Evolutionary conservation across 805 yeast genomes (phyloP), one percentile per base, ranked within the genome.

Genomic region (Dipodascus albidus): DNA sequence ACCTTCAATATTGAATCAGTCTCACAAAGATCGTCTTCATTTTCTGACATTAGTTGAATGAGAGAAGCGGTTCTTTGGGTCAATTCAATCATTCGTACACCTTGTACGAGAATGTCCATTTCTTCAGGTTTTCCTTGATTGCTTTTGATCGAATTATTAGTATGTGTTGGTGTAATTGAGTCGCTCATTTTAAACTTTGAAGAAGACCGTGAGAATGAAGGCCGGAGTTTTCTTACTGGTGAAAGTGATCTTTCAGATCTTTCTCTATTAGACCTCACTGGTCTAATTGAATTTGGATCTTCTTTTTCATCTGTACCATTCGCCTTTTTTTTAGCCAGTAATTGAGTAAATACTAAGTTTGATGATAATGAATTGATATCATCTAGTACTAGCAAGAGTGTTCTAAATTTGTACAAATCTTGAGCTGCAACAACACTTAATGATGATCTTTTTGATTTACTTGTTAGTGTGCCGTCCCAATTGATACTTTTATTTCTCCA

Each of bases 61-160:
- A 83, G 67, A 63, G 83, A 86, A 0, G 87, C 80, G 0, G 87
- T 82, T 64, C 90, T 71, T 53, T 84, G 83, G 1, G 84, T 77
- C 50, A 83, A 70, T 42, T 78, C 77, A 54, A 82, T 73, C 54
- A 82, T 65, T 59, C 82, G 82, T 2, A 81, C 65, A 1, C 80
- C 83, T 58, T 73, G 75, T 48, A 80, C 68, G 3, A 66, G 66
- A 0, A 67, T 58, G 33, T 60, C 56, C 14, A 56, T 55, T 14
- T 47, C 49, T 22, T 47, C 31, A 4, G n/a, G 8, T 14, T 15
- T 22, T 4, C 27, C 31, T 22, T 9, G 31, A 21, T 9, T 47
- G 27, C 11, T 6, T 6, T 20, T 6, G 4, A 8, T 9, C n/a
- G 31, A 47, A 9, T 11, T 47, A 8, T 11, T 23, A 21, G 49